Evolutionary conservation across 345 rosid species (phyloP).

Genomic region (Erucastrum elatum): DNA sequence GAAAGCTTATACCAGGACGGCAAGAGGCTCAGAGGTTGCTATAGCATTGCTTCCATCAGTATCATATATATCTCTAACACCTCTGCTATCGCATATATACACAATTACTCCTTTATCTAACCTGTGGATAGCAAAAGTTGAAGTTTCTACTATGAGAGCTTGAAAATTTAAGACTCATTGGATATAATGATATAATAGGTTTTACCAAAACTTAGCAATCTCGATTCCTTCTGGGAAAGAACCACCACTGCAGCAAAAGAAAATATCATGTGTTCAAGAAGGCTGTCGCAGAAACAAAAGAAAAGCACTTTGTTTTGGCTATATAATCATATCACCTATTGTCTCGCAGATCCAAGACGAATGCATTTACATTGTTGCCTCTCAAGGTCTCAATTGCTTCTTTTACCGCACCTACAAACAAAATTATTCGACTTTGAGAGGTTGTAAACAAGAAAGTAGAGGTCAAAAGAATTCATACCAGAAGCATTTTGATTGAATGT

Average conservation of each 20-base stretch:
- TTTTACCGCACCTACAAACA: constrained; percentile 71
- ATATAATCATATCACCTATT: constrained; percentile 66
- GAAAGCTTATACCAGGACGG: constrained; percentile 60
- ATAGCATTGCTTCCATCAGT: background rate
- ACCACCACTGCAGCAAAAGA: constrained; percentile 78
- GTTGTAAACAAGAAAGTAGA: no score
- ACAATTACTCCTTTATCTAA: constrained; percentile 94
- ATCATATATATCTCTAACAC: constrained; percentile 62
- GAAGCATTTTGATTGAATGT: constrained; percentile 89
- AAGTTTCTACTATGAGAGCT: background rate
- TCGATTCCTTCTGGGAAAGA: constrained; percentile 96
- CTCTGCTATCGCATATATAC: constrained; percentile 81
- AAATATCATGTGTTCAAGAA: constrained; percentile 42
- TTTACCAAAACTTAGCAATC: constrained; percentile 88
- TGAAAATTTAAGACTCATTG: background rate
- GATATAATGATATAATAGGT: background rate
- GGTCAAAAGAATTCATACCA: constrained; percentile 46
- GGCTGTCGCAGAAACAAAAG: constrained; percentile 26
- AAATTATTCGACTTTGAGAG: background rate
- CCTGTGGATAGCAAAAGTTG: constrained; percentile 49
- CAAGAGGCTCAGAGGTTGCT: constrained; percentile 38
- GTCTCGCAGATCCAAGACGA: constrained; percentile 93
- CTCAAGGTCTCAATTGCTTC: constrained; percentile 76
- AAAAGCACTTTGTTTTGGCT: constrained; percentile 18
- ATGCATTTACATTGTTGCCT: constrained; percentile 69